Percentiles rank a stretch among this genome's conserved stretches.
These are phyloP conservation scores for Metschnikowia shivogae DNA, from an alignment of 805 yeast genomes.

Conservation along the genomic window DNA sequence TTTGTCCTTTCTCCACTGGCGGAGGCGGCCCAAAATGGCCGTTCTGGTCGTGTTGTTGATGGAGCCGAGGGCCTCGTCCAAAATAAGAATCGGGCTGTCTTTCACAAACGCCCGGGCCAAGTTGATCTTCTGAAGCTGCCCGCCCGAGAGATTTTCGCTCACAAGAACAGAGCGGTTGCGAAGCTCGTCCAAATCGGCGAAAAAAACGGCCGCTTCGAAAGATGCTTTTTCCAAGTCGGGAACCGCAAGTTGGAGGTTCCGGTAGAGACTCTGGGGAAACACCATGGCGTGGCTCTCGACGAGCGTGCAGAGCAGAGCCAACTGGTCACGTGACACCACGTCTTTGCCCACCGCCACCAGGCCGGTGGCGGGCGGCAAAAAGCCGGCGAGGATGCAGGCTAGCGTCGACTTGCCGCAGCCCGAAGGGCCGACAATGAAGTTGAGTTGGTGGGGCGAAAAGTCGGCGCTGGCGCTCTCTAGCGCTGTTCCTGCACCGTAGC, in stretches of 20 bases:
- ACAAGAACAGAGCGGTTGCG: slow-evolving; percentile 36
- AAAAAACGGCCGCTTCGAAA: slow-evolving; percentile 41
- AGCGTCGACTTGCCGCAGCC: slow-evolving; percentile 94
- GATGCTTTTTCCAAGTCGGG: slow-evolving; percentile 14
- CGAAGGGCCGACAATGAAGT: slow-evolving; percentile 78
- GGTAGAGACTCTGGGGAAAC: slow-evolving; percentile 34
- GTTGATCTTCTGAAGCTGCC: slow-evolving; percentile 82
- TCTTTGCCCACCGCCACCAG: slow-evolving; percentile 42
- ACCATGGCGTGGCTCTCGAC: slow-evolving; percentile 70
- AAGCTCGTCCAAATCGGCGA: slow-evolving; percentile 51
- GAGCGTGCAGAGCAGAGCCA: slow-evolving; percentile 59
- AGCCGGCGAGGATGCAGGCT: slow-evolving; percentile 54
- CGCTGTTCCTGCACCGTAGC: slow-evolving; percentile 48
- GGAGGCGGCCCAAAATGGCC: slow-evolving; percentile 46
- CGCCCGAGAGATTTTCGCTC: slow-evolving; percentile 65
- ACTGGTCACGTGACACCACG: slow-evolving; percentile 45
- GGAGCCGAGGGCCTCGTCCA: slow-evolving; percentile 88
- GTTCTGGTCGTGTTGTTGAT: slow-evolving; percentile 54
- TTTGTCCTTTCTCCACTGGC: slow-evolving; percentile 56
- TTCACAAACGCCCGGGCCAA: slow-evolving; percentile 77
- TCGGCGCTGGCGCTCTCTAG: slow-evolving; percentile 45
- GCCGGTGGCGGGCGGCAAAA: slow-evolving; percentile 56
- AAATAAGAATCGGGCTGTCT: slow-evolving; percentile 67
- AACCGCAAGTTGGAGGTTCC: slow-evolving; percentile 12
- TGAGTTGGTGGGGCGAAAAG: slow-evolving; percentile 43